Percentiles rank a stretch among this genome's conserved stretches.
Evolutionary conservation across 305 asterid genomes (phyloP).

Genomic region (Rubia occidens): DNA sequence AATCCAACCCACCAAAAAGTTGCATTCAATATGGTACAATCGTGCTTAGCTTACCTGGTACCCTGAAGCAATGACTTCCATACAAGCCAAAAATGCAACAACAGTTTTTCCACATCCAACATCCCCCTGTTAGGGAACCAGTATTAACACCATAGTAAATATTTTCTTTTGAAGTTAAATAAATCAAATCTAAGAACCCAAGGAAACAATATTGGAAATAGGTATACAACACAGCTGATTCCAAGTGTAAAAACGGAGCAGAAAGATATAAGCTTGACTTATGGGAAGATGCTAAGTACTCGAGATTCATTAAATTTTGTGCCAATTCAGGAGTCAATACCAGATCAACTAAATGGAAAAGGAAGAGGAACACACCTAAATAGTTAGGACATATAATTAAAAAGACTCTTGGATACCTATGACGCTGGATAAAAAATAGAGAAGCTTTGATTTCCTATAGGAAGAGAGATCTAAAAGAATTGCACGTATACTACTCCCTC

Average conservation of each 20-base stretch:
- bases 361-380: background rate
- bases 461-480: background rate
- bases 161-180: background rate
- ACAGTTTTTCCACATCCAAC: conserved; percentile 98
- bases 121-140: conserved; percentile 57
- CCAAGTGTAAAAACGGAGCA: background rate
- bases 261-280: background rate
- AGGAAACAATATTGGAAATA: background rate
- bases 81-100: conserved; percentile 88
- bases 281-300: background rate
- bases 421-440: background rate
- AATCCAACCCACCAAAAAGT: background rate
- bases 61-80: conserved; percentile 87
- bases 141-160: background rate
- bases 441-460: background rate
- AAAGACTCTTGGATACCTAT: background rate
- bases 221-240: background rate
- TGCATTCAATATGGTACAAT: background rate
- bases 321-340: background rate
- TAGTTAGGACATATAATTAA: background rate
- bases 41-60: conserved; percentile 45
- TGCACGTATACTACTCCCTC: background rate
- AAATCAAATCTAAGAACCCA: background rate
- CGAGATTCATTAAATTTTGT: background rate
- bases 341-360: background rate